Base-by-base conservation (phyloP, 257 asterid genomes). In the Haberlea rhodopensis region DNA sequence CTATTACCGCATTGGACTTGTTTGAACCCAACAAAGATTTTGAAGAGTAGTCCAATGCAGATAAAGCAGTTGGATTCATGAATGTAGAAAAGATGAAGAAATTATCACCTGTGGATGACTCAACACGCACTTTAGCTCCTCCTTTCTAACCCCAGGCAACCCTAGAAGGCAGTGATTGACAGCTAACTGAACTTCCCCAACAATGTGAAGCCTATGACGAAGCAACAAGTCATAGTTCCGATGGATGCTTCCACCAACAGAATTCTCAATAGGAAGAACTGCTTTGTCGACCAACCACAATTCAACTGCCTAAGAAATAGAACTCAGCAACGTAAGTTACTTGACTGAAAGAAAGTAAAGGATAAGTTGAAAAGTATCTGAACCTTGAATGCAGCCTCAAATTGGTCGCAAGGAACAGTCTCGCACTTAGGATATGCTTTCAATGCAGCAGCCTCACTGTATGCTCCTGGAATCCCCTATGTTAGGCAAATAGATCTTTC, bases 281-380 rank as follows among this genome's bases (percentile, higher is more conserved):
- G 99, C 97, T 77, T 80, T 94, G 72, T 94, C 97, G 67, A 86
- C 99, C 73, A 94, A 71, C 99, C 99, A 94, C 75, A 90, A 68
- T 53, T 94, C 97, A 73, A 90, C 96, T 6, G 99, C 97, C 99
- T 92, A 90, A 71, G 24, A 59, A 69, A 78, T 3, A 32, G 31
- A 56, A 52, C 54, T 55, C 57, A 56, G 48, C 25, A 62, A 20
- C 18, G 9, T 48, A 68, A 43, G 11, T 66, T 37, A 57, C 5
- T 32, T 52, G 19, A 32, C 32, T 40, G 56, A 37, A 46, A 52
- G 64, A 70, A 57, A 18, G 68, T 49, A 65, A 29, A 3, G 37
- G 7, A 46, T 32, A 59, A 31, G 40, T 53, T 26, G 65, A 29
- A 46, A 53, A 78, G 46, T 40, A 67, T 55, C 25, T 16, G 52